Evolutionary conservation across 2,329 filamentous ascomycete species (phyloP), one percentile per base, ranked within the genome.

Genomic region (Shiraia sp.): DNA sequence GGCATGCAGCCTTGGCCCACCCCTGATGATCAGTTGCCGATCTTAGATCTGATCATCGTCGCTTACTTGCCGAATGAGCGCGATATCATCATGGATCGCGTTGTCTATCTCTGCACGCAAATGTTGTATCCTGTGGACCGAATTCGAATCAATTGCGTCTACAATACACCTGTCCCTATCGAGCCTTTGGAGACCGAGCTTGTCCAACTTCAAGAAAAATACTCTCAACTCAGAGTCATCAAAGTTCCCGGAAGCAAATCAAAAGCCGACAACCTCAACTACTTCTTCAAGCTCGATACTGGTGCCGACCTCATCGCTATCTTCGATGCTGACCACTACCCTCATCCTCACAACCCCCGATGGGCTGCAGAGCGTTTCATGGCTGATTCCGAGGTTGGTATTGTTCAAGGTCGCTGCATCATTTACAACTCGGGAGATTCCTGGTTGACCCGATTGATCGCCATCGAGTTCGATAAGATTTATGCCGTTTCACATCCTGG

Each of bases 341-440:
- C 72, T n/a, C 73, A 75, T 43, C 73, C 73, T 2, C 65, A 75
- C 49, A 72, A 70, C 17, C 69, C 71, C 12, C 63, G 72, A 6
- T 75, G 72, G 73, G 71, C 72, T 12, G 67, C 68, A 10, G 73
- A 75, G 47, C 60, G 71, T 17, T 74, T 75, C 49, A 55, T 69
- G 10, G 52, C 58, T 13, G 65, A 72, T 34, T 42, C 59, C 5
- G 61, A 64, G 17, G 49, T 72, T 13, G 71, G 72, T 28, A 73
- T 74, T 39, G 72, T 75, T 5, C 73, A 75, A 57, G 73, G 73
- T n/a, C 70, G 72, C 15, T 75, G 73, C 42, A 64, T 75, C n/a
- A 65, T 75, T 34, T 73, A 73, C 57, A 75, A 75, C 49, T 64
- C 73, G 8, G 55, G 59, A 8, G 66, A 69, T n/a, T 66, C 63